Evolutionary conservation across 2,329 filamentous ascomycete species (phyloP).

Genomic region (Aspergillus sergii): DNA sequence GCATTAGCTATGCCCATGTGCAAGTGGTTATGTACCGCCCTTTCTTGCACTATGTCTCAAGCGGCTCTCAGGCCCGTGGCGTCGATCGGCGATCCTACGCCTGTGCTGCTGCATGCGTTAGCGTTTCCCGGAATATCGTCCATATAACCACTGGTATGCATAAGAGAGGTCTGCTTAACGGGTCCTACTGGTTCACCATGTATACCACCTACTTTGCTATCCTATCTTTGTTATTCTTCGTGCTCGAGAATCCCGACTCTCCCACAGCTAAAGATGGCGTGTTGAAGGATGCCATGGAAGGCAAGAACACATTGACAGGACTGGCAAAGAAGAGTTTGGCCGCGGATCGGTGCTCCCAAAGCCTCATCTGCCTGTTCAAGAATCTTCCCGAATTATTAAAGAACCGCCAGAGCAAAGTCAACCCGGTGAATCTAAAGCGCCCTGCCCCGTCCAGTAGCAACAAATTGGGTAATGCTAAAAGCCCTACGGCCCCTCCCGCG

Average conservation of each 20-base stretch:
- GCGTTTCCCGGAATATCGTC: constrained; percentile 67
- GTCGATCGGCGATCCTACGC: constrained; percentile 66
- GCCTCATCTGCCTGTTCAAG: constrained; percentile 78
- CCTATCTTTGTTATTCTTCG: constrained; percentile 65
- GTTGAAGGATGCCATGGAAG: constrained; percentile 80
- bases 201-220: constrained; percentile 71
- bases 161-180: constrained; percentile 60
- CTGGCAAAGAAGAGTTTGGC: constrained; percentile 84
- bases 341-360: constrained; percentile 79
- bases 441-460: constrained; percentile 36
- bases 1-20: constrained; percentile 65
- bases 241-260: constrained; percentile 65
- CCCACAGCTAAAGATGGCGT: constrained; percentile 69
- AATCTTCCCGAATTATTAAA: constrained; percentile 75
- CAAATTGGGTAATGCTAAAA: constrained; percentile 14
- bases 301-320: constrained; percentile 77
- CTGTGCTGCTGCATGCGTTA: constrained; percentile 67
- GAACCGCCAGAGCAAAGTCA: constrained; percentile 51
- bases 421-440: constrained; percentile 54
- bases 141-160: constrained; percentile 69
- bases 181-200: constrained; percentile 70
- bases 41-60: constrained; percentile 66
- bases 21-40: constrained; percentile 67
- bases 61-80: constrained; percentile 50
- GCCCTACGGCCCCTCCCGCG: constrained; percentile 21